Conservation (phyloP, 2,329 filamentous ascomycete genomes). For the Cladophialophora psammophila region DNA sequence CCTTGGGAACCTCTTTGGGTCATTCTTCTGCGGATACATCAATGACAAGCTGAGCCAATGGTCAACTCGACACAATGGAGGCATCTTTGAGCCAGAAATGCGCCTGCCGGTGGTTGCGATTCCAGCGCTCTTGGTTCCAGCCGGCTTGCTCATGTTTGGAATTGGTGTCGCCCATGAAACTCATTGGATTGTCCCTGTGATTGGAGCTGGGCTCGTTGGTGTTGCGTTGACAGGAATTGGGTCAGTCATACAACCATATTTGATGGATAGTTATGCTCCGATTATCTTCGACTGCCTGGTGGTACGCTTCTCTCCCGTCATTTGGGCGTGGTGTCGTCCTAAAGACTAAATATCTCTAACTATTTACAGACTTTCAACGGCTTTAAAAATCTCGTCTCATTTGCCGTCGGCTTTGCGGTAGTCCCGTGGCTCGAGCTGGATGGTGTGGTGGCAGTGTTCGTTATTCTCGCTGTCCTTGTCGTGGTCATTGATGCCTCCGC, state of each 20-base stretch:
- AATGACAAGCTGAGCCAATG: conserved; percentile 46
- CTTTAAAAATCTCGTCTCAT: conserved; percentile 24
- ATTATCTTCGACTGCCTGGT: not conserved
- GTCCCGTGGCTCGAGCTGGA: conserved; percentile 15
- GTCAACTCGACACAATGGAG: conserved; percentile 60
- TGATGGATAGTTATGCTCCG: conserved; percentile 9
- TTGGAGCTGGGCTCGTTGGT: not conserved
- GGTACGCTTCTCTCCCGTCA: not conserved
- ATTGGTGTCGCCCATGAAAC: not conserved
- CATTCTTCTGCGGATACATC: conserved; percentile 58
- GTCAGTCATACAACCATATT: conserved; percentile 2
- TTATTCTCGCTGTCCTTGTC: conserved; percentile 4
- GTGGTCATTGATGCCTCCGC: not conserved
- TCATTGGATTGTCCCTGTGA: conserved; percentile 11
- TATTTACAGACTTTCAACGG: conserved; percentile 18
- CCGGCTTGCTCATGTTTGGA: conserved; percentile 7
- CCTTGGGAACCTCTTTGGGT: conserved; percentile 58
- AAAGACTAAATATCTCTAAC: not conserved
- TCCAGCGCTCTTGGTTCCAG: conserved; percentile 9
- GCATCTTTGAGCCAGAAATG: conserved; percentile 66
- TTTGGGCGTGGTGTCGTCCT: not conserved
- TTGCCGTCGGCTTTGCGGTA: conserved; percentile 18
- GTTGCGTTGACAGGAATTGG: conserved; percentile 4
- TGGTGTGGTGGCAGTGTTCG: conserved; percentile 2
- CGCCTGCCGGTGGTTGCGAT: conserved; percentile 57